Base-by-base conservation (phyloP, 2,329 filamentous ascomycete species). In the Chaetomiaceae sp. region DNA sequence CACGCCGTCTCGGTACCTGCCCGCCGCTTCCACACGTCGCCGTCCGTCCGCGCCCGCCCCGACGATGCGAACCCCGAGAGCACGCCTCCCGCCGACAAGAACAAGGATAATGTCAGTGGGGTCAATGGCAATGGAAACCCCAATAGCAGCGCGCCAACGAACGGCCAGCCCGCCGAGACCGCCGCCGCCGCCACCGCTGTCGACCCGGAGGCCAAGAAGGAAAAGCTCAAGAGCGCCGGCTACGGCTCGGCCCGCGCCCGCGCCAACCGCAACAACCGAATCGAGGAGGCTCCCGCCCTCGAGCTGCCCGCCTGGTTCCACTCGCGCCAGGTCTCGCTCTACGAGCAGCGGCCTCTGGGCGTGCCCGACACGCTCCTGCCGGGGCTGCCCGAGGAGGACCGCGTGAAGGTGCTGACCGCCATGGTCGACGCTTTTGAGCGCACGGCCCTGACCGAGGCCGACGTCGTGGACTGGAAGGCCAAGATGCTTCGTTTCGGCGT, bases 201-300 rank as follows among this genome's bases (percentile, higher is more conserved):
- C 25, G 50, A 51, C 19, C 48, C 31, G 23, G 50, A 55, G 16
- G 35, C 50, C 4, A 53, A 53, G 30, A 55, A 53, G 33, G 60
- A 60, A 33, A 51, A 45, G 33, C 51, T 56, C 19, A 52, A 46
- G 35, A 53, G 37, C 25, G 55, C 50, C 17, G 56, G 54, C 17
- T 53, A 58, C 39, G 59, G 58, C 20, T 58, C 54, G 7, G 51
- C 57, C 34, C 58, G 55, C 25, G 56, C 53, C 34, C 53, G 60
- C 16, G 57, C 60, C 23, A 47, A 27, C 40, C 53, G 55, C 42
- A 51, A 50, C 43, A 47, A 31, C 25, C 55, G 58, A 34, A 31
- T 49, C 33, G 60, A 61, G 13, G 60, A 60, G 44, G 23, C 50
- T 4, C 50, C 53, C 3, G 39, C 51, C 13, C 17, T 55, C 7